Percentiles rank a stretch among this genome's conserved stretches.
These are phyloP conservation scores for Luzula sylvatica DNA, from an alignment of 176 grass and related monocot genomes.

Conservation along the genomic window DNA sequence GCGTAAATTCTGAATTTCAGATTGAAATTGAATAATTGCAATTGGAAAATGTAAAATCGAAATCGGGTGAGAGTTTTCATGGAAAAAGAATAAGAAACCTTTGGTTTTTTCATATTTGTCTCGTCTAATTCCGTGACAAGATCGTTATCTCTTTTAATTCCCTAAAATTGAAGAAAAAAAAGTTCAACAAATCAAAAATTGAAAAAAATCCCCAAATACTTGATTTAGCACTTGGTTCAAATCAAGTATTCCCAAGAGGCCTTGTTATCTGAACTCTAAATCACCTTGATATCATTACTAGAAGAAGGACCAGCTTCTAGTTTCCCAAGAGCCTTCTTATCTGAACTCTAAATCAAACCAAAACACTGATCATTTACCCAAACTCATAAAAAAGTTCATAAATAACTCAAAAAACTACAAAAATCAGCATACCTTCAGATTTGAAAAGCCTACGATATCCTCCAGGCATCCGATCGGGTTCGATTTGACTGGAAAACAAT, in stretches of 20 bases:
- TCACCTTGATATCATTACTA: background rate
- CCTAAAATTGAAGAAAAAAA: conserved; percentile 29
- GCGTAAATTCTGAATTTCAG: background rate
- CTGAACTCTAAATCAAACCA: conserved; percentile 30
- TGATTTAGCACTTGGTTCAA: background rate
- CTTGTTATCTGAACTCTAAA: background rate
- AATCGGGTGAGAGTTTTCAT: too few species aligned
- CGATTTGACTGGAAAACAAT: conserved; percentile 43
- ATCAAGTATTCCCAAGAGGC: too few species aligned
- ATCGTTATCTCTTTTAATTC: conserved; percentile 23
- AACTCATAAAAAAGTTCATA: background rate
- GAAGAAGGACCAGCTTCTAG: conserved; percentile 30
- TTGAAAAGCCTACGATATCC: conserved; percentile 46
- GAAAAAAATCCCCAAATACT: background rate
- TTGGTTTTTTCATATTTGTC: conserved; percentile 38
- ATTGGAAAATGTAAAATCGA: too few species aligned
- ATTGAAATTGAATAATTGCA: background rate
- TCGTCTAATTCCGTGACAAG: conserved; percentile 13
- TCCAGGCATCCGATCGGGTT: conserved; percentile 35
- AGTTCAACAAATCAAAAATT: background rate
- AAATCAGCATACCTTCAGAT: conserved; percentile 46
- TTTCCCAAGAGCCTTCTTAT: conserved; percentile 41
- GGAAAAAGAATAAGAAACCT: background rate
- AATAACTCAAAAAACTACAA: background rate
- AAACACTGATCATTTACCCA: conserved; percentile 4